Evolutionary conservation across 1,284 basidiomycete species (phyloP).

Genomic region (Ceratobasidium sp.): DNA sequence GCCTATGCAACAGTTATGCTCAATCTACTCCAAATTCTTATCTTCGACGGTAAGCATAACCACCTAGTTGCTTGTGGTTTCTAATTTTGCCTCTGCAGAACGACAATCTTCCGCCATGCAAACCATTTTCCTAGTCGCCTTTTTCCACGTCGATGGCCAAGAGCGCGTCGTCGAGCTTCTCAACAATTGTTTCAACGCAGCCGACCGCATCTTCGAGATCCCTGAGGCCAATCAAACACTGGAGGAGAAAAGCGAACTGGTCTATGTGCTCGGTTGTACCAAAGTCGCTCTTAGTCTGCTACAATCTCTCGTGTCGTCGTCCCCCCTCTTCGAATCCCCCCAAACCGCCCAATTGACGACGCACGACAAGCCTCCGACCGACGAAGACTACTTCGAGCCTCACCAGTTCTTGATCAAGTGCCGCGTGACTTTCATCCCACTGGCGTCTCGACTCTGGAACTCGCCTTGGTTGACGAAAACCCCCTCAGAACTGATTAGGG

Average conservation of each 20-base stretch:
- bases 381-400: constrained; percentile 82
- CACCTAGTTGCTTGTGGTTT: constrained; percentile 31
- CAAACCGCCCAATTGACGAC: constrained; percentile 81
- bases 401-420: constrained; percentile 87
- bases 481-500: constrained; percentile 77
- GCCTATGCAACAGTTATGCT: constrained; percentile 83
- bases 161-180: constrained; percentile 73
- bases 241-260: constrained; percentile 68
- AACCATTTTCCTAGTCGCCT: constrained; percentile 77
- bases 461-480: constrained; percentile 83
- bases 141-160: constrained; percentile 79
- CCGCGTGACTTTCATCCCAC: constrained; percentile 75
- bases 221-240: constrained; percentile 59
- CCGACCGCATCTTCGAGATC: constrained; percentile 61
- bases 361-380: constrained; percentile 80
- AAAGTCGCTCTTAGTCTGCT: constrained; percentile 85
- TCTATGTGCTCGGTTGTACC: constrained; percentile 81
- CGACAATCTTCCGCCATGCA: constrained; percentile 65
- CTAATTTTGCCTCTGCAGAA: constrained; percentile 59
- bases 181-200: constrained; percentile 65
- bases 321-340: constrained; percentile 83
- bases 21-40: constrained; percentile 73
- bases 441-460: constrained; percentile 80
- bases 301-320: constrained; percentile 79
- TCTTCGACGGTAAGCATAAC: constrained; percentile 80